Conservation (phyloP, 768 basidiomycete genomes). For the Royoungia palumana region DNA sequence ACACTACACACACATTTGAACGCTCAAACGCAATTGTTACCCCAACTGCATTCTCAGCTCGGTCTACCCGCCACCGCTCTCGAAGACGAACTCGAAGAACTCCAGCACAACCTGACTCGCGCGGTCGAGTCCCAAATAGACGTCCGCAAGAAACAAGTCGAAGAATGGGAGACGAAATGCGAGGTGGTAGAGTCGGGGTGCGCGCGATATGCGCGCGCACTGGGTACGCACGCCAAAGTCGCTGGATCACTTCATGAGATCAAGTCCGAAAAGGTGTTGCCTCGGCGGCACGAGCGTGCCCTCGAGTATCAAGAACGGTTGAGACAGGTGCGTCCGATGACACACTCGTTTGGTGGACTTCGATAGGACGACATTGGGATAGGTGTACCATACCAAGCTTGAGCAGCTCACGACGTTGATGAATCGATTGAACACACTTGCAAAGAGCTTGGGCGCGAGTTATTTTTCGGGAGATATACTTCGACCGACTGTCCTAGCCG, state of each 20-base stretch:
- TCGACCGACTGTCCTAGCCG: slow-evolving; percentile 42
- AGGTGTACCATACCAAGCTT: slow-evolving; percentile 75
- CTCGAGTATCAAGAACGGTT: slow-evolving; percentile 74
- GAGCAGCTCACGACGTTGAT: slow-evolving; percentile 71
- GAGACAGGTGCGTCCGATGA: slow-evolving; percentile 58
- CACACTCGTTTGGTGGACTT: neutral
- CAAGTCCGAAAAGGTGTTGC: slow-evolving; percentile 68
- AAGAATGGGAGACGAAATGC: slow-evolving; percentile 67
- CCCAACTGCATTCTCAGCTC: slow-evolving; percentile 78
- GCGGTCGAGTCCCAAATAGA: slow-evolving; percentile 76
- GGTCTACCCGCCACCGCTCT: slow-evolving; percentile 78
- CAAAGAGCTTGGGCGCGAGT: slow-evolving; percentile 55
- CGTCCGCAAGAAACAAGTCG: slow-evolving; percentile 67
- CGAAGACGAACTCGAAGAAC: slow-evolving; percentile 70
- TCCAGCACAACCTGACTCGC: slow-evolving; percentile 71
- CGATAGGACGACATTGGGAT: slow-evolving; percentile 1
- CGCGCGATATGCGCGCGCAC: slow-evolving; percentile 58
- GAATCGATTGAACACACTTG: slow-evolving; percentile 57
- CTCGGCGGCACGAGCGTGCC: slow-evolving; percentile 65
- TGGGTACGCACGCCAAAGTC: slow-evolving; percentile 70
- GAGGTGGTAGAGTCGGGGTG: slow-evolving; percentile 61
- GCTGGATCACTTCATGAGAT: slow-evolving; percentile 64
- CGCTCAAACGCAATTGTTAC: slow-evolving; percentile 77
- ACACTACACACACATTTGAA: slow-evolving; percentile 77
- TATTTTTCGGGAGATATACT: slow-evolving; percentile 59